Evolutionary conservation across 2,329 filamentous ascomycete species (phyloP).

Genomic region (Pseudogymnoascus sp.): DNA sequence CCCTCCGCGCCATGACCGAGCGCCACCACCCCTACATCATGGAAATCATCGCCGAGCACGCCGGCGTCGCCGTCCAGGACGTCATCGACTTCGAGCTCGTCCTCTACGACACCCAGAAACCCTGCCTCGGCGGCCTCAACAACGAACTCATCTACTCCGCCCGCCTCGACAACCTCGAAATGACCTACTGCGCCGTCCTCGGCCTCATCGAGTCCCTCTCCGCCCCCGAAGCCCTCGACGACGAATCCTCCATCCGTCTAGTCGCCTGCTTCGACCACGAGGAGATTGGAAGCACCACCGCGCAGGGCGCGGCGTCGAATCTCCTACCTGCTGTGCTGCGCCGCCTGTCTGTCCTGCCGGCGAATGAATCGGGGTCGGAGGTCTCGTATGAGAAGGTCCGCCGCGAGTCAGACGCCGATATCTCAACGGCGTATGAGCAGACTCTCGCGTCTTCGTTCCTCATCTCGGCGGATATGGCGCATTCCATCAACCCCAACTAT

Average conservation of each 20-base stretch:
- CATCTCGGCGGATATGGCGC: slow-evolving; percentile 94
- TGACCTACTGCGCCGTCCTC: slow-evolving; percentile 87
- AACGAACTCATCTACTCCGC: slow-evolving; percentile 95
- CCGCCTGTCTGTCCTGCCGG: slow-evolving; percentile 72
- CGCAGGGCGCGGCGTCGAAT: slow-evolving; percentile 90
- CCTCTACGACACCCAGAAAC: slow-evolving; percentile 92
- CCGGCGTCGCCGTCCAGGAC: slow-evolving; percentile 60
- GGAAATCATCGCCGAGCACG: slow-evolving; percentile 74
- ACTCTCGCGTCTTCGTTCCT: slow-evolving; percentile 86
- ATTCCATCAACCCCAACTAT: slow-evolving; percentile 94
- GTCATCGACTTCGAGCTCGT: slow-evolving; percentile 92
- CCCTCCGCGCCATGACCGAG: slow-evolving; percentile 68
- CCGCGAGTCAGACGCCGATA: slow-evolving; percentile 49
- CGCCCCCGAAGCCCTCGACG: slow-evolving; percentile 56
- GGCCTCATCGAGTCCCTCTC: slow-evolving; percentile 75
- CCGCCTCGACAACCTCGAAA: slow-evolving; percentile 91
- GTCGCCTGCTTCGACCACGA: slow-evolving; percentile 96
- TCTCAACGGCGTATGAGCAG: slow-evolving; percentile 84
- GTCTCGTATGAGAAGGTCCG: slow-evolving; percentile 55
- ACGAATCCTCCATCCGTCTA: slow-evolving; percentile 78
- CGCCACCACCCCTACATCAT: slow-evolving; percentile 86
- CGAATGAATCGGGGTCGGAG: slow-evolving; percentile 45
- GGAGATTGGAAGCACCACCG: slow-evolving; percentile 87
- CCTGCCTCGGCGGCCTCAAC: slow-evolving; percentile 76
- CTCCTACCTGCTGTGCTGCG: slow-evolving; percentile 80